Conservation (phyloP, 2,329 filamentous ascomycete genomes). For the Simplicillium aogashimaense region DNA sequence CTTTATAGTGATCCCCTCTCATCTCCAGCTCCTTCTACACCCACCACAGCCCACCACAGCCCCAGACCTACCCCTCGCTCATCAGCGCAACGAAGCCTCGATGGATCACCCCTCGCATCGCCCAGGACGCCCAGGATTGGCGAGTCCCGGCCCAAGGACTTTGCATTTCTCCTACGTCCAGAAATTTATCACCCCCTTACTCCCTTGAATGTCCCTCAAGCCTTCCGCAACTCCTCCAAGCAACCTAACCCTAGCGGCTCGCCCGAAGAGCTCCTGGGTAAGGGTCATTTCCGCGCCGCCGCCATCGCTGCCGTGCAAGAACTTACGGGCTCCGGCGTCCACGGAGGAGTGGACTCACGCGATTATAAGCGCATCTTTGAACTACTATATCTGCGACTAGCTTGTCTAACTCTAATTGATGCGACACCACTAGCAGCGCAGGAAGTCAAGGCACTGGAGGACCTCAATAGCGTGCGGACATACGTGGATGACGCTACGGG, state of each 20-base stretch:
- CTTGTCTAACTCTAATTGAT: slow-evolving; percentile 72
- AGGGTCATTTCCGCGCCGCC: slow-evolving; percentile 72
- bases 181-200: slow-evolving; percentile 78
- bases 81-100: slow-evolving; percentile 6
- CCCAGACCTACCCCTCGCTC: slow-evolving; percentile 6
- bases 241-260: slow-evolving; percentile 54
- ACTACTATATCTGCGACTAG: slow-evolving; percentile 71
- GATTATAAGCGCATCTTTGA: slow-evolving; percentile 61
- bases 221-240: slow-evolving; percentile 61
- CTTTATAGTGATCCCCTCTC: slow-evolving; percentile 16
- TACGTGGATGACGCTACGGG: slow-evolving; percentile 46
- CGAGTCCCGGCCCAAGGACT: slow-evolving; percentile 46
- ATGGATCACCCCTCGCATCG: slow-evolving; percentile 15
- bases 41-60: slow-evolving; percentile 5
- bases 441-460: slow-evolving; percentile 54
- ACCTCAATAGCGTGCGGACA: slow-evolving; percentile 43
- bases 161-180: slow-evolving; percentile 69
- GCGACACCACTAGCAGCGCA: slow-evolving; percentile 59
- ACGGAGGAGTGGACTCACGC: slow-evolving; percentile 34
- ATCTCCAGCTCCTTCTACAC: slow-evolving; percentile 16
- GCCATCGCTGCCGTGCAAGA: slow-evolving; percentile 57
- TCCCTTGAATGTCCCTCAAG: slow-evolving; percentile 44
- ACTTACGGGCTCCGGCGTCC: slow-evolving; percentile 39
- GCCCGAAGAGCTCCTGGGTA: slow-evolving; percentile 56
- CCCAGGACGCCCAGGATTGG: slow-evolving; percentile 12